Base-by-base conservation (phyloP, 2,329 filamentous ascomycete species). In the Trichophyton verrucosum region DNA sequence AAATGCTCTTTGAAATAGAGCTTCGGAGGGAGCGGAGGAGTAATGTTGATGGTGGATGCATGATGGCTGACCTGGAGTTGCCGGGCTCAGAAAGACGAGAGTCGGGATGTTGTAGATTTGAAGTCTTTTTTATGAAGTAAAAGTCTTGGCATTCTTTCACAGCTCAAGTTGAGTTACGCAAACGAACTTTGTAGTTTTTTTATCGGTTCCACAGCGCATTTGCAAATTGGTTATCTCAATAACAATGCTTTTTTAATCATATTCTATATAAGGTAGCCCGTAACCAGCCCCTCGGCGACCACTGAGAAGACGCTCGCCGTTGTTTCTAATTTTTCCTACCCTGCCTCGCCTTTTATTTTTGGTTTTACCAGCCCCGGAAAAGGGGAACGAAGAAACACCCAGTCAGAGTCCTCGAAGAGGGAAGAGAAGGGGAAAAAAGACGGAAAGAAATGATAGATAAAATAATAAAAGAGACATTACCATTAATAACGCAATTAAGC, bases 1-100 rank as follows among this genome's bases (percentile, higher is more conserved):
- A 13, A 47, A 22, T 22, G 17, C 24, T 46, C 57, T 40, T 63
- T 56, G 22, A 20, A 36, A 56, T 65, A 61, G 58, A 60, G n/a
- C 68, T 69, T 62, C 74, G 75, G 62, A 78, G 63, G 36, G 72
- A 73, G 60, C 74, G 72, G 49, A 77, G 72, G 36, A 77, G 72
- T 59, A 76, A 73, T 38, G 69, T 61, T 0, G 75, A 76, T 61
- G 76, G 76, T 9, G 73, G 62, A 55, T 73, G 69, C 73, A 76
- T 76, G 13, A 42, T 59, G 36, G 15, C 15, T 5, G n/a, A 11
- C 55, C 11, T 44, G 6, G 22, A 44, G 3, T 24, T 44, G 13
- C 22, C 3, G 3, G 3, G 20, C 20, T 22, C 49, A 30, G 6
- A 24, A 51, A 24, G 20, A 15, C 17, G 51, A 38, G 33, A 38